Percentiles rank a stretch among this genome's conserved stretches.
phyloP scores from a whole-genome alignment of 83 land plant species.

The Thuja plicata region DNA sequence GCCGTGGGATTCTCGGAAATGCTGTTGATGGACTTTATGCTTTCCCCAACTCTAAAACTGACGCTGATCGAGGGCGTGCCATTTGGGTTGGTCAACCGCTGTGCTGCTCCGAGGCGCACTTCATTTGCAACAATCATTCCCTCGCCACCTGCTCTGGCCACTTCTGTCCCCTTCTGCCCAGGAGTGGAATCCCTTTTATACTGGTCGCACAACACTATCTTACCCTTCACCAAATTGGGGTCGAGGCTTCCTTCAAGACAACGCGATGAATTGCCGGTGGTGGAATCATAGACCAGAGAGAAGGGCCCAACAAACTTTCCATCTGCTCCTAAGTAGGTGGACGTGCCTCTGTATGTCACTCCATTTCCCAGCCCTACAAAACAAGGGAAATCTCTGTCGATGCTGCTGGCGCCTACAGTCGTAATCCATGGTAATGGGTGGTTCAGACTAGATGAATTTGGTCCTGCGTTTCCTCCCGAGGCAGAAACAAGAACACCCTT shows the following conservation, averaged over 20 bases:
- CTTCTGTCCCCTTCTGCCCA: not conserved
- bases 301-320: not conserved
- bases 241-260: conserved; percentile 10
- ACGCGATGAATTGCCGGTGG: not conserved
- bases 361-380: conserved; percentile 49
- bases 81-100: too few relatives aligned
- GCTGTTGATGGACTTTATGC: too few relatives aligned
- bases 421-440: conserved; percentile 72
- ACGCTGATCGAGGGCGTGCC: too few relatives aligned
- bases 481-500: conserved; percentile 64
- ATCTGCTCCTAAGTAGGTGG: not conserved
- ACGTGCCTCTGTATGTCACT: not conserved
- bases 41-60: too few relatives aligned
- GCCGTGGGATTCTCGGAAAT: too few relatives aligned
- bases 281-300: not conserved
- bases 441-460: conserved; percentile 37
- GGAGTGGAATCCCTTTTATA: too few relatives aligned
- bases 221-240: not conserved
- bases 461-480: conserved; percentile 74
- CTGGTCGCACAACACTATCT: conserved; percentile 19
- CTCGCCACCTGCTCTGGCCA: conserved; percentile 16
- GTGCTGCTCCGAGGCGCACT: too few relatives aligned
- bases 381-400: conserved; percentile 75
- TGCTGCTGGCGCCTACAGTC: too few relatives aligned
- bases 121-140: conserved; percentile 19